Evolutionary conservation across 2,329 filamentous ascomycete species (phyloP), one percentile per base, ranked within the genome.

Genomic region (Beauveria sp.): DNA sequence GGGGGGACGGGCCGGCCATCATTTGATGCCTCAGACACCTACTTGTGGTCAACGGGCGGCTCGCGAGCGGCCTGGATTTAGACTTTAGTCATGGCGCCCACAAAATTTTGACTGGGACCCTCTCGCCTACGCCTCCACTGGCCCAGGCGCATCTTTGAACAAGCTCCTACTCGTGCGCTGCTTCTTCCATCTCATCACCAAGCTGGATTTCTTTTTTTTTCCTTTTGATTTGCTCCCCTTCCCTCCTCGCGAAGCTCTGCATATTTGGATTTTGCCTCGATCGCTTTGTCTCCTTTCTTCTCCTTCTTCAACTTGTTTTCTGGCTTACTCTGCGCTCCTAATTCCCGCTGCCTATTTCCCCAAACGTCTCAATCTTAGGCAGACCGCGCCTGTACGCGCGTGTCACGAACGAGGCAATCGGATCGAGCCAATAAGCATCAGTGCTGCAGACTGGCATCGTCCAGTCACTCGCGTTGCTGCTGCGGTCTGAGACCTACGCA

Each of bases 11-110:
- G 34, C n/a, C 42, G 7, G 34, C n/a, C 42, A 2, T 14, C 1
- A 20, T 9, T 64, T 69, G 65, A 64, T 71, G 67, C 69, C 69
- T 70, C 69, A 69, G 69, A 68, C 69, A 71, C 46, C n/a, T 20
- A 71, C 40, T 18, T 20, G 26, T 30, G 22, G 42, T n/a, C 42
- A 54, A 49, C 49, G 22, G 22, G 22, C 22, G 24, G 26, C 10
- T 24, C 38, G 40, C 45, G n/a, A 49, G 51, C 54, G 5, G 26
- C 34, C 47, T 34, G 50, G 52, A 46, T 61, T 61, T 56, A 61
- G 58, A 56, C 58, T 61, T 61, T 56, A 61, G 58, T 61, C 58
- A 61, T 50, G 47, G 43, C 26, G 34, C 58, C 58, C 59, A 56
- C 59, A 56, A 49, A 53, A 49, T 47, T 49, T 57, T 46, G 54